Base-by-base conservation (phyloP, 2,329 filamentous ascomycete species). In the Mycogone perniciosa region DNA sequence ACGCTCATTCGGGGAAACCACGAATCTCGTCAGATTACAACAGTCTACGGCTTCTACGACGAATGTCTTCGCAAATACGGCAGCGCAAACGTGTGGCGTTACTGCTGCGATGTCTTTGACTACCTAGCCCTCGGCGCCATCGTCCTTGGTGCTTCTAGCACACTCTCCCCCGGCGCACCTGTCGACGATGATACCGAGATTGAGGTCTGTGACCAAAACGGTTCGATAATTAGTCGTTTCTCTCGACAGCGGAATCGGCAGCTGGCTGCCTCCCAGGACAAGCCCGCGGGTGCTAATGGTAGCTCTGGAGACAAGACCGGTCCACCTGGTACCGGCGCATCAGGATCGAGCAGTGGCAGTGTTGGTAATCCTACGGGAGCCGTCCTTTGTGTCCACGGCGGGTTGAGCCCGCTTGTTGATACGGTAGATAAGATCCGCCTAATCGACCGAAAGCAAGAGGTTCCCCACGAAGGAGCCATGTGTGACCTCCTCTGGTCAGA, bases 401-500 rank as follows among this genome's bases (percentile, higher is more conserved):
- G 93, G 2, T 76, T 99, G 6, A 93, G 87, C 26, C 93, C 93
- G 1, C 76, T 96, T 8, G 88, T 99, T 53, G 91, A 97, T 66
- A 89, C 84, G 27, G 87, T 99, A 43, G 92, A 99, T 67, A 96
- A 96, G 71, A 99, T 99, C 65, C 82, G 93, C 26, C 76, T 97
- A 10, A 81, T 99, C 26, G 95, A 99, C 67, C 84, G 92, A 56
- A 97, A 97, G 69, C 93, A 99, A 71, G 93, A 99, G 72, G 93
- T 99, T 0, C 93, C 93, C 0, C 93, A 99, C 65, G 93, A 99
- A 72, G 93, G 93, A 50, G 90, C 93, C 64, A 99, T 99, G 93
- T 99, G 93, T 70, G 93, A 99, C 68, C 77, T 99, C 1, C 79
- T 99, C 3, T 99, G 93, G 93, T 96, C 90, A 0, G 93, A 99